Evolutionary conservation across 208 protist species (phyloP), one percentile per base, ranked within the genome.

Genomic region (Acanthamoeba divionensis): DNA sequence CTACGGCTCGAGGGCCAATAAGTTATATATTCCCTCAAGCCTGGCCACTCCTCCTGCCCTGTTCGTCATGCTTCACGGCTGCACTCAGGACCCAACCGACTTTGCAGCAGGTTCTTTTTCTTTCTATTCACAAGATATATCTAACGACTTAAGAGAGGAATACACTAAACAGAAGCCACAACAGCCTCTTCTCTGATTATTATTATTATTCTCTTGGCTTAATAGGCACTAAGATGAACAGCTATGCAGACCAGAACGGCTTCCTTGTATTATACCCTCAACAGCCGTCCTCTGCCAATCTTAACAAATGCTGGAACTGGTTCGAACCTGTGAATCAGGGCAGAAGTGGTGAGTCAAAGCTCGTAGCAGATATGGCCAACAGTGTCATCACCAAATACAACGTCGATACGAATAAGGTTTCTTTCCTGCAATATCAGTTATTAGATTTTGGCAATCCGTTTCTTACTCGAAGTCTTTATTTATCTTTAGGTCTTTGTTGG

Each of bases 11-110:
- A 36, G 66, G 38, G 33, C 66, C 33, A 75, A 75, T 33, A 75
- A 75, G 31, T 48, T 87, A 24, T 87, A 47, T 8, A n/a, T 87
- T 24, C 77, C 77, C 36, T 87, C 77, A 24, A 36, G 57, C 31
- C 21, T 29, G 12, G 36, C 55, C 41, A 45, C 45, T 9, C 29
- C 77, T 8, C 26, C 77, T n/a, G 50, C 77, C n/a, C 13, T 87
- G 13, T 87, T 87, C 29, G 77, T 87, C 4, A 87, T 87, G 77
- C 60, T 87, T 26, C 77, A 87, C 1, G 77, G 77, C 48, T 87
- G 77, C n/a, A 87, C 77, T 5, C 77, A 87, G 41, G 69, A 87
- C 36, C 77, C 77, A 8, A 87, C 52, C 12, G 77, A 87, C 77
- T 87, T 87, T 44, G 52, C 77, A 4, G 24, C 33, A 21, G 60